Evolutionary conservation across 371 early-diverging fungal genomes (phyloP), one percentile per base, ranked within the genome.

Genomic region (Mucor racemosus): DNA sequence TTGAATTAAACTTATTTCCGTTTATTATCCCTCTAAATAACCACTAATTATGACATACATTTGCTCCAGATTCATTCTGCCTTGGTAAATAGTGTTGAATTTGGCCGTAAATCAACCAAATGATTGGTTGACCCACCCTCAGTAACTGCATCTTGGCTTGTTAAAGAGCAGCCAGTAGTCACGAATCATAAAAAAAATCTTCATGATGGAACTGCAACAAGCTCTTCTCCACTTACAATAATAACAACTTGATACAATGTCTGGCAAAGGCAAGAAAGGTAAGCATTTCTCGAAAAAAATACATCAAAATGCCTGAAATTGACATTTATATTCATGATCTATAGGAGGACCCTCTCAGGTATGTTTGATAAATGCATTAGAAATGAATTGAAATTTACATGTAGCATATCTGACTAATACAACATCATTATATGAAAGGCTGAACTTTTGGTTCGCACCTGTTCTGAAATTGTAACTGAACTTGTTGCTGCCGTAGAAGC

Each of bases 401-500:
- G 26, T 26, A 26, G 26, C 26, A 7, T 13, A 38, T 39, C 14
- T 55, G 19, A 42, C 50, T 26, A 60, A 31, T 15, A 33, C 19
- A 21, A 35, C 5, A 26, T 38, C 40, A 46, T 44, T 48, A n/a
- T 31, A 31, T 19, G 1, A 31, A 46, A 89, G 90, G 86, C 86
- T 58, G 95, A 94, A 84, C 87, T 90, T 41, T 81, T 94, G 79
- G 91, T 94, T 66, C 91, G 91, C 70, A 86, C 91, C 40, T 94
- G 95, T 76, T 88, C 90, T 46, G 94, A 96, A 78, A 98, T 98
- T 64, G 94, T 97, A 3, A 84, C 88, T 44, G 98, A 95, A 70
- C 89, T 98, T 31, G 84, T 98, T 40, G 80, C 74, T 13, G 90
- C 92, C 33, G 85, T 86, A 44, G 84, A 86, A 17, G 78, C 82